Conservation (phyloP, 257 asterid species). For the Solanum pinnatisectum region DNA sequence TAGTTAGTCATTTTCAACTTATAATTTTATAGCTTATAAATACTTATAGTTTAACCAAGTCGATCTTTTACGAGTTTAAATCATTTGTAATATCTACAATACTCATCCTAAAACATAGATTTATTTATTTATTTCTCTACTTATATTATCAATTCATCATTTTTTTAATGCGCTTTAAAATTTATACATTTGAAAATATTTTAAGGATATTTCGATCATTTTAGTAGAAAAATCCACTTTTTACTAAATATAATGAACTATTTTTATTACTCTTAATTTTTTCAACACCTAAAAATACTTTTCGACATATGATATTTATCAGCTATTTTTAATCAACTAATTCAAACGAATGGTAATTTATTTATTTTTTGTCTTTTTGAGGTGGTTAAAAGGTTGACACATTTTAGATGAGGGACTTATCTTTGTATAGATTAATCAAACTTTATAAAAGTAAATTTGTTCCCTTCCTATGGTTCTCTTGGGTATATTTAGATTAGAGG, state of each 20-base stretch:
- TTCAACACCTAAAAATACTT: neutral
- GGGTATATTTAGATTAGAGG: slow-evolving; percentile 1
- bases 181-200: neutral
- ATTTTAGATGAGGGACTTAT: neutral
- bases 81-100: neutral
- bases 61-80: neutral
- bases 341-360: neutral
- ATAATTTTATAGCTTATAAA: neutral
- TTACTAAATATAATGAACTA: neutral
- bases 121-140: neutral
- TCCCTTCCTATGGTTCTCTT: neutral
- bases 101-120: neutral
- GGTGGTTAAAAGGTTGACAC: neutral
- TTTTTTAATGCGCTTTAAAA: neutral
- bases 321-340: neutral
- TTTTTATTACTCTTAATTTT: neutral
- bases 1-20: neutral
- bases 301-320: neutral
- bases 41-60: neutral
- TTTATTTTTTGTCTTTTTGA: neutral
- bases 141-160: neutral
- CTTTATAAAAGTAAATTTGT: neutral
- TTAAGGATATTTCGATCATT: neutral
- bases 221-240: neutral
- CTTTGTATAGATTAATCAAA: neutral